A percentile compares a stretch with the other conserved stretches of the same genome.
phyloP scores from a whole-genome alignment of 2,329 filamentous ascomycete genomes.

The Trichoderma arundinaceum region DNA sequence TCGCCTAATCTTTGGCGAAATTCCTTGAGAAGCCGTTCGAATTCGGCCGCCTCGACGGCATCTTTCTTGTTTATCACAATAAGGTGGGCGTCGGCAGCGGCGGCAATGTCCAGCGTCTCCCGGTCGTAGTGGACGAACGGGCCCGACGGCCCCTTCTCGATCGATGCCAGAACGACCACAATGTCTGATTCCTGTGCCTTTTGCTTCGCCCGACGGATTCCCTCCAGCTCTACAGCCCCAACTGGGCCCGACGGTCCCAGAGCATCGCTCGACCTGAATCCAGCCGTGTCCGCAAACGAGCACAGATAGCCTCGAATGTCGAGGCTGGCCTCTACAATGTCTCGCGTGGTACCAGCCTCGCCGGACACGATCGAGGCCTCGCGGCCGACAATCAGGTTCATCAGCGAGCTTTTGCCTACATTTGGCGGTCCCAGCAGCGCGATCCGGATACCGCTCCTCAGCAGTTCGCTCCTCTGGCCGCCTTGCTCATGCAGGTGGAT shows the following conservation, averaged over 20 bases:
- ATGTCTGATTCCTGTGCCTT: conserved; percentile 85
- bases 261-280: conserved; percentile 65
- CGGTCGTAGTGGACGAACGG: conserved; percentile 57
- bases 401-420: conserved; percentile 89
- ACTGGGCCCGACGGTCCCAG: conserved; percentile 44
- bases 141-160: conserved; percentile 59
- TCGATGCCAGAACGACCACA: conserved; percentile 77
- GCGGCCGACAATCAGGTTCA: conserved; percentile 87
- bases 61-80: conserved; percentile 70
- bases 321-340: conserved; percentile 89
- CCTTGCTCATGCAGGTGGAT: conserved; percentile 76
- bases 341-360: conserved; percentile 91
- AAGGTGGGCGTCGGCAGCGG: conserved; percentile 54
- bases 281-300: conserved; percentile 94
- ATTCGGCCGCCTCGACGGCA: conserved; percentile 44
- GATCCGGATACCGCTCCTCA: conserved; percentile 83
- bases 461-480: conserved; percentile 79
- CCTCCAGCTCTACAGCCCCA: conserved; percentile 82
- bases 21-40: conserved; percentile 47
- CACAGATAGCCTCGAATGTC: conserved; percentile 91
- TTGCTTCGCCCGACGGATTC: conserved; percentile 83
- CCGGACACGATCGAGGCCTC: conserved; percentile 95
- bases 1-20: conserved; percentile 44
- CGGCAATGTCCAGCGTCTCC: conserved; percentile 62
- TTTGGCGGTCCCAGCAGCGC: conserved; percentile 91